Evolutionary conservation across 495 filamentous ascomycete species (phyloP), one percentile per base, ranked within the genome.

Genomic region (Extremus antarcticus): DNA sequence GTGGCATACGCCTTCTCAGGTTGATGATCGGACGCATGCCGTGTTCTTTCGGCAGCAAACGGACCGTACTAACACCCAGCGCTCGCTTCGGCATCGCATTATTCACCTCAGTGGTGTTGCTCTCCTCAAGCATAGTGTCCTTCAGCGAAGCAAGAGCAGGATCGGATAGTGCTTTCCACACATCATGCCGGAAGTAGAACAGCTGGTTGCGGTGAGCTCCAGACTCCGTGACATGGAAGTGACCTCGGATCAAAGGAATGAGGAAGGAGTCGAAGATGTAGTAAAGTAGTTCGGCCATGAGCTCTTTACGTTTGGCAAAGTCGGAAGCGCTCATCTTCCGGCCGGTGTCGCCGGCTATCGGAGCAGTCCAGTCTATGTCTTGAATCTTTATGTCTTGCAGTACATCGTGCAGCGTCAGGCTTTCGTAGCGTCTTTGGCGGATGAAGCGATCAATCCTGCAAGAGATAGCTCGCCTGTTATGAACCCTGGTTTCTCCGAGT

Each of bases 211-310:
- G 77, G 62, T 96, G 83, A 4, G 75, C 71, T 59, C 81, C 87
- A 1, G 88, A 91, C 66, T 98, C 92, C 0, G 92, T 98, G 22
- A 96, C 87, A 61, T 98, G 88, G 60, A 98, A 98, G 63, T 92
- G 87, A 20, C 78, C 77, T 16, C 88, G 82, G 48, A 98, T 77
- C 0, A 97, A 78, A 7, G 92, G 92, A 57, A 96, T 87, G 17
- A 98, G 62, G 24, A 97, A 73, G 0, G 89, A 94, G 61, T 98
- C 91, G 59, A 97, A 90, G 1, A 94, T 56, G 67, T 90, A 98
- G 70, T 95, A 97, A 0, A 96, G 58, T 52, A 96, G 82, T 63
- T 98, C 92, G 47, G 80, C 69, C 25, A 95, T 78, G 3, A 97
- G 73, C 65, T 95, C 86, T 17, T 66, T 74, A 8, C 92, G 83